Evolutionary conservation across 2,329 filamentous ascomycete species (phyloP).

Genomic region (Talaromyces sp.): DNA sequence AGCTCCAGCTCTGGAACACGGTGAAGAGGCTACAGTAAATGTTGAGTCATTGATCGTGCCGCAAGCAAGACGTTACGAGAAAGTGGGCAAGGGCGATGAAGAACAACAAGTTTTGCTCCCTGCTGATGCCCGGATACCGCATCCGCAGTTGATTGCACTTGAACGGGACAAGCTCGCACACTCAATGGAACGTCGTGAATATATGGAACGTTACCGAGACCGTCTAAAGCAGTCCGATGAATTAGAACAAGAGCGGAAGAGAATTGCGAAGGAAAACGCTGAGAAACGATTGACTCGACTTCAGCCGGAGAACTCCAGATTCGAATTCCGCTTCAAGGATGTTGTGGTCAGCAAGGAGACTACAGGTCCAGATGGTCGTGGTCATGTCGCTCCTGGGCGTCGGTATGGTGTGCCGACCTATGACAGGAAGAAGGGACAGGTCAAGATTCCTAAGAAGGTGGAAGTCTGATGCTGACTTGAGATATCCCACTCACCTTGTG

Average conservation of each 20-base stretch:
- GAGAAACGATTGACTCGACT: conserved; percentile 42
- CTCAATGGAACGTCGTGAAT: conserved; percentile 30
- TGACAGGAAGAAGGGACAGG: conserved; percentile 57
- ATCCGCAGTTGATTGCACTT: conserved; percentile 53
- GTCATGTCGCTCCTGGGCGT: conserved; percentile 50
- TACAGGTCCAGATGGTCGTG: conserved; percentile 52
- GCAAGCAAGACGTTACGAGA: conserved; percentile 34
- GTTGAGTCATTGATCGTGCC: conserved; percentile 30
- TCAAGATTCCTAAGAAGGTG: conserved; percentile 60
- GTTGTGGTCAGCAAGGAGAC: conserved; percentile 49
- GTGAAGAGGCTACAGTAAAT: conserved; percentile 19
- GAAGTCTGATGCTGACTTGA: conserved; percentile 36
- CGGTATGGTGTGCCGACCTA: conserved; percentile 59
- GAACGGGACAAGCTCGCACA: conserved; percentile 42
- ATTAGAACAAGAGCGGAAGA: conserved; percentile 36
- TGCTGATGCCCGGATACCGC: conserved; percentile 59
- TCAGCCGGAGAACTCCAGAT: conserved; percentile 46
- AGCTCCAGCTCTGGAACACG: conserved; percentile 34
- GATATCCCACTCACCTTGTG: not conserved
- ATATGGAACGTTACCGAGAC: conserved; percentile 38
- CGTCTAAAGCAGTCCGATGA: conserved; percentile 39
- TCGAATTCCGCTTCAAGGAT: conserved; percentile 58
- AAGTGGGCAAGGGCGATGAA: conserved; percentile 38
- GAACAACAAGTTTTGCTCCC: conserved; percentile 52
- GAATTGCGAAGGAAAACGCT: conserved; percentile 36